Conservation (phyloP, 1,284 basidiomycete species). For the Apiotrichum domesticum region DNA sequence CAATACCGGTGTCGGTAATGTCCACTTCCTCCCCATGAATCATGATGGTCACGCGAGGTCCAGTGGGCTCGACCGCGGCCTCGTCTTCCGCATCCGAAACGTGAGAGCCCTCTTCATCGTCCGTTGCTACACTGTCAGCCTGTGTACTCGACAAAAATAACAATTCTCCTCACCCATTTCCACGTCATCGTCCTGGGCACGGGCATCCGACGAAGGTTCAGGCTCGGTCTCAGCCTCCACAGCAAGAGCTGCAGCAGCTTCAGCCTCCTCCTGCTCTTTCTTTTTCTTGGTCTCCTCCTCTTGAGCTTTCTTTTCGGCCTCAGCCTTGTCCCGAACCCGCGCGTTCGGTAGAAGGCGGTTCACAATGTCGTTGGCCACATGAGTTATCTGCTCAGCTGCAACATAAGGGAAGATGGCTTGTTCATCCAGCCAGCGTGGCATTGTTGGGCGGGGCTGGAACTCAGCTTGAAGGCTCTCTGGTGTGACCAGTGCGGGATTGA, state of each 20-base stretch:
- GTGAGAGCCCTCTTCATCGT: slow-evolving; percentile 3
- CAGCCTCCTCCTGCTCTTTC: slow-evolving; percentile 12
- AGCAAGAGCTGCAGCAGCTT: no score
- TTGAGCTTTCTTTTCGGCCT: slow-evolving; percentile 40
- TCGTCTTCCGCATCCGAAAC: slow-evolving; percentile 1
- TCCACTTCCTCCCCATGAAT: slow-evolving; percentile 93
- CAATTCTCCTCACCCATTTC: slow-evolving; percentile 55
- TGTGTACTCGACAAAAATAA: no score
- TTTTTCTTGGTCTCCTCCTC: slow-evolving; percentile 20
- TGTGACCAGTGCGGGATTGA: slow-evolving; percentile 3
- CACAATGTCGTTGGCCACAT: slow-evolving; percentile 67
- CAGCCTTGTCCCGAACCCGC: slow-evolving; percentile 48
- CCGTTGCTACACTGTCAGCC: background rate
- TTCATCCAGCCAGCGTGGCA: slow-evolving; percentile 89
- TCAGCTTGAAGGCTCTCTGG: slow-evolving; percentile 30
- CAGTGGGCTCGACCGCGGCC: slow-evolving; percentile 5
- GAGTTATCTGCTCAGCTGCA: slow-evolving; percentile 65
- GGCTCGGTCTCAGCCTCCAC: slow-evolving; percentile 7
- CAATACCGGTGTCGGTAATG: slow-evolving; percentile 97
- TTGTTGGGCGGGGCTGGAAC: slow-evolving; percentile 63
- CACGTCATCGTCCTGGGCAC: slow-evolving; percentile 57
- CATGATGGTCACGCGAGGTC: slow-evolving; percentile 64
- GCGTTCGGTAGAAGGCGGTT: slow-evolving; percentile 77
- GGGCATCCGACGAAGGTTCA: background rate
- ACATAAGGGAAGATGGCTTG: slow-evolving; percentile 71